Percentiles rank a stretch among this genome's conserved stretches.
These are phyloP conservation scores for Zygnema cylindricum DNA, from an alignment of 139 green algal genomes.

Conservation along the genomic window DNA sequence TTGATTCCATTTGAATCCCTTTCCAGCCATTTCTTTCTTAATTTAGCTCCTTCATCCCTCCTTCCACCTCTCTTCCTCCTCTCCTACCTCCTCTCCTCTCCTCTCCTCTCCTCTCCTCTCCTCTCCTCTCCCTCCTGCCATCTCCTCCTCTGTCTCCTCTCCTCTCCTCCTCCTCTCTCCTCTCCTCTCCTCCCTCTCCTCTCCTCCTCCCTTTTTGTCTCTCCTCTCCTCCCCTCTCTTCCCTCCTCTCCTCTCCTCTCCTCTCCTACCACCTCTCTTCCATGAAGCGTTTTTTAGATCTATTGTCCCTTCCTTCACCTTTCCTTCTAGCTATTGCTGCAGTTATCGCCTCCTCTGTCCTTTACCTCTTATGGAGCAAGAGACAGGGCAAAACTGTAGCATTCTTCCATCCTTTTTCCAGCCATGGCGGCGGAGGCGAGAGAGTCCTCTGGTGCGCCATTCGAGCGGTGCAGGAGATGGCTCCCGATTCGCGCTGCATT, in stretches of 20 bases:
- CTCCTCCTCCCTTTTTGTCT: no score
- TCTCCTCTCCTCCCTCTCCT: no score
- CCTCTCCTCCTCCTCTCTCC: no score
- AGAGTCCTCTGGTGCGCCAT: constrained; percentile 88
- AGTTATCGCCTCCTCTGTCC: neutral
- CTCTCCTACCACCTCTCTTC: no score
- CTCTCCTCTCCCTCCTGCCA: no score
- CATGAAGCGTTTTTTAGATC: neutral
- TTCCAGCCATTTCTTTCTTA: no score
- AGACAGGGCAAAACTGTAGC: constrained; percentile 65
- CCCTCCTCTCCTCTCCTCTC: constrained; percentile 31
- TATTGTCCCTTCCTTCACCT: neutral
- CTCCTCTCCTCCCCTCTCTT: neutral
- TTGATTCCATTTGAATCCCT: no score
- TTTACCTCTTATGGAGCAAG: neutral
- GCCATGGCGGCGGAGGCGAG: constrained; percentile 91
- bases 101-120: no score
- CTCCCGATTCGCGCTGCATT: constrained; percentile 23
- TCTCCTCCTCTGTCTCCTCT: no score
- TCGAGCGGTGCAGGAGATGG: constrained; percentile 32
- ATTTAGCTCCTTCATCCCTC: no score
- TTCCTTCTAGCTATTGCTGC: constrained; percentile 1
- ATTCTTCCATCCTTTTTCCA: constrained; percentile 94
- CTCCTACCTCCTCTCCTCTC: no score
- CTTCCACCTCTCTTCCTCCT: no score